phyloP scores from a whole-genome alignment of 2,329 filamentous ascomycete genomes.

The Penicillium nordicum region DNA sequence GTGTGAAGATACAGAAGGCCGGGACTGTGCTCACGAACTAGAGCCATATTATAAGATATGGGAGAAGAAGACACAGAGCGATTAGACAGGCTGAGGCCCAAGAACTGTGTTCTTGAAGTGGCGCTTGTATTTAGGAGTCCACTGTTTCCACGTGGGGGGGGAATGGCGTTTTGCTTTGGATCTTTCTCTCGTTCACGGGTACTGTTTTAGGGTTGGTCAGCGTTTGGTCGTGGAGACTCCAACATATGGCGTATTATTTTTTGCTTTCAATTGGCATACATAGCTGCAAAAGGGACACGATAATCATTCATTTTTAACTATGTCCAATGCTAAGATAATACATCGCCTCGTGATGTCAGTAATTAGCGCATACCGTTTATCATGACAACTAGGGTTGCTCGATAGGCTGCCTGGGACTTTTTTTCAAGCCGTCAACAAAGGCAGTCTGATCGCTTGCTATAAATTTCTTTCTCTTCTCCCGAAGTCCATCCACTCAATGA shows the following conservation, averaged over 20 bases:
- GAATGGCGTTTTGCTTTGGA: slow-evolving; percentile 6
- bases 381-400: neutral
- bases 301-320: slow-evolving; percentile 17
- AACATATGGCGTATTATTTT: slow-evolving; percentile 13
- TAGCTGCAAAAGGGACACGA: slow-evolving; percentile 12
- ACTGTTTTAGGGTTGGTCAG: slow-evolving; percentile 8
- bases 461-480: neutral
- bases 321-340: slow-evolving; percentile 12
- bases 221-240: slow-evolving; percentile 9
- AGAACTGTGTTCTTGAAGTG: neutral
- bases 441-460: neutral
- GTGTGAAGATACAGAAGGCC: slow-evolving; percentile 55
- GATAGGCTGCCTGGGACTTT: neutral
- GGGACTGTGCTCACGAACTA: slow-evolving; percentile 71
- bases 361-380: slow-evolving; percentile 6
- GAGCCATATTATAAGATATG: slow-evolving; percentile 49
- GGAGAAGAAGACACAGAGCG: slow-evolving; percentile 33
- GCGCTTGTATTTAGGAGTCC: neutral
- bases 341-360: neutral
- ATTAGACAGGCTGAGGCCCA: slow-evolving; percentile 6
- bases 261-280: slow-evolving; percentile 10
- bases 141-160: neutral
- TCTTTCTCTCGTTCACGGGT: neutral
- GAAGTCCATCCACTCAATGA: neutral
- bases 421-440: neutral